Conservation (phyloP, 1,284 basidiomycete species). For the Irpex rosettiformis region DNA sequence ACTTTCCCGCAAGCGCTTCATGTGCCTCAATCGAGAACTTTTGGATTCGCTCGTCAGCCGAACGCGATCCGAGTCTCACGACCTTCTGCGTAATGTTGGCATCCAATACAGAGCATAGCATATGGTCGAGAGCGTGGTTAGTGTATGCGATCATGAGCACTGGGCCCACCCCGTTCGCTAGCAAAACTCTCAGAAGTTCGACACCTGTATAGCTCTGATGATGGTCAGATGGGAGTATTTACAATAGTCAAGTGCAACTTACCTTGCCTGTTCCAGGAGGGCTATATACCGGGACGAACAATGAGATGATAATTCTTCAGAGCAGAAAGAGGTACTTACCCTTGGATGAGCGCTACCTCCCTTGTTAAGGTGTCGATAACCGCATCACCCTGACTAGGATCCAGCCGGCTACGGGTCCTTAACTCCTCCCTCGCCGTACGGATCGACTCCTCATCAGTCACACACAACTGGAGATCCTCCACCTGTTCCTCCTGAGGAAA, state of each 20-base stretch:
- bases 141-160: slow-evolving; percentile 72
- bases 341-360: slow-evolving; percentile 67
- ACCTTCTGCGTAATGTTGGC: slow-evolving; percentile 57
- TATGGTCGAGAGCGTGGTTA: slow-evolving; percentile 74
- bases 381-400: slow-evolving; percentile 66
- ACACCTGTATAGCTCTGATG: slow-evolving; percentile 62
- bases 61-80: slow-evolving; percentile 60
- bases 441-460: slow-evolving; percentile 18
- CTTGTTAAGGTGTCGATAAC: slow-evolving; percentile 55
- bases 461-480: slow-evolving; percentile 19
- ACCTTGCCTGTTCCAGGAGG: background rate
- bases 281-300: background rate
- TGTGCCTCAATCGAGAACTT: slow-evolving; percentile 54
- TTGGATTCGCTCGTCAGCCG: slow-evolving; percentile 55
- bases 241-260: background rate
- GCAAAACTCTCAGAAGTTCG: slow-evolving; percentile 60
- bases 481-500: slow-evolving; percentile 28
- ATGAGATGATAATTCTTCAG: background rate
- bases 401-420: slow-evolving; percentile 45
- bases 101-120: slow-evolving; percentile 59
- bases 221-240: background rate
- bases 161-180: slow-evolving; percentile 45
- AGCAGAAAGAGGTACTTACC: slow-evolving; percentile 37
- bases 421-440: slow-evolving; percentile 42
- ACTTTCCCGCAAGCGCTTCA: slow-evolving; percentile 42